Percentiles rank a stretch among this genome's conserved stretches.
Conservation (phyloP, 2,329 filamentous ascomycete species). For the Penicillium sp. region DNA sequence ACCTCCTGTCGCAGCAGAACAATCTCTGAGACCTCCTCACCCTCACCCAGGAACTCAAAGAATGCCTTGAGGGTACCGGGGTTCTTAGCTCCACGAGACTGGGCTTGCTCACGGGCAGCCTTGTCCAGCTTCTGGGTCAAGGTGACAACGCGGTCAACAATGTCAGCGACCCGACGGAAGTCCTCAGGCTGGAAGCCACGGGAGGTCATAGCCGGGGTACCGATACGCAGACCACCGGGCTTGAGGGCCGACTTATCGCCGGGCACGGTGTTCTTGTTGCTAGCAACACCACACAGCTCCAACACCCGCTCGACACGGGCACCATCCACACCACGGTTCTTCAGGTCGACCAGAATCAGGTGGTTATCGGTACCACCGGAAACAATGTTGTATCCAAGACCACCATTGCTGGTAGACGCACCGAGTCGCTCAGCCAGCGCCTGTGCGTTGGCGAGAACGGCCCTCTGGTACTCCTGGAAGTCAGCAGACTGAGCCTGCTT, state of each 20-base stretch:
- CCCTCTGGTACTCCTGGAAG: conserved; percentile 91
- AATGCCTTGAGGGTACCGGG: conserved; percentile 99
- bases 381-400: conserved; percentile 89
- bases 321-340: conserved; percentile 82
- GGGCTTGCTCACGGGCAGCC: conserved; percentile 66
- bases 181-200: conserved; percentile 88
- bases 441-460: conserved; percentile 92
- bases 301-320: conserved; percentile 88
- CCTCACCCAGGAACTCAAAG: conserved; percentile 80
- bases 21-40: conserved; percentile 79
- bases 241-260: conserved; percentile 92
- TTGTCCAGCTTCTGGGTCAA: conserved; percentile 79
- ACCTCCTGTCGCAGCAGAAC: conserved; percentile 86
- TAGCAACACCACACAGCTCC: conserved; percentile 91
- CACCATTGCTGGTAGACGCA: conserved; percentile 68
- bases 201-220: conserved; percentile 96
- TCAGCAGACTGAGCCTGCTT: conserved; percentile 89
- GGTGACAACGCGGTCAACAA: conserved; percentile 78
- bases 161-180: conserved; percentile 81
- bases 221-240: conserved; percentile 89
- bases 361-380: conserved; percentile 96
- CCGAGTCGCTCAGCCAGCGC: conserved; percentile 71
- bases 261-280: conserved; percentile 98
- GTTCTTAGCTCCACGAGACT: conserved; percentile 83
- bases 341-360: conserved; percentile 93